A percentile compares a stretch with the other conserved stretches of the same genome.
phyloP scores from a whole-genome alignment of 768 basidiomycete genomes.

The Strobilomyces dryophilus region DNA sequence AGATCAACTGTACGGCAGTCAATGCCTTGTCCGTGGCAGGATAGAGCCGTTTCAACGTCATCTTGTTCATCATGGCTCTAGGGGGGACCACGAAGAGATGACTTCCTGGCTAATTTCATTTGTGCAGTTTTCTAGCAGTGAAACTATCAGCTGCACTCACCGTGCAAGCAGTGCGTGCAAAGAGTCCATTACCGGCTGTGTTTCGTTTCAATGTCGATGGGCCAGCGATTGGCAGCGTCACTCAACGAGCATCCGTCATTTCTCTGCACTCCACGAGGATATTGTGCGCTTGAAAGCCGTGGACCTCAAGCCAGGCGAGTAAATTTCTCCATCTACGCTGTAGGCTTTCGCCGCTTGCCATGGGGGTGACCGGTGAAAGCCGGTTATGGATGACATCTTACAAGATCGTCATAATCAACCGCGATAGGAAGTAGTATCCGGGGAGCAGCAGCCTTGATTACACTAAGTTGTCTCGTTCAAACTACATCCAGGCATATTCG shows the following conservation, averaged over 20 bases:
- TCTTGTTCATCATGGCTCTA: conserved; percentile 64
- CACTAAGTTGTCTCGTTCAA: background rate
- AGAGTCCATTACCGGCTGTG: conserved; percentile 66
- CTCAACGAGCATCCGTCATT: conserved; percentile 45
- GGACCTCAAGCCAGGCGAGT: conserved; percentile 47
- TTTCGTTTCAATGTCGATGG: conserved; percentile 2
- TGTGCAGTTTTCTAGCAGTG: background rate
- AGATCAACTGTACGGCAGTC: conserved; percentile 70
- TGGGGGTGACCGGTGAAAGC: too few relatives aligned
- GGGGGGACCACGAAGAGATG: conserved; percentile 69
- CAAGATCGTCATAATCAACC: too few relatives aligned
- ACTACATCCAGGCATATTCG: background rate
- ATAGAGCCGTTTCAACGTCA: conserved; percentile 63
- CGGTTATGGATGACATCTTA: too few relatives aligned
- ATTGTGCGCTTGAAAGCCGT: conserved; percentile 42
- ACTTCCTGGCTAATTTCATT: conserved; percentile 42
- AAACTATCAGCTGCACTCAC: conserved; percentile 30
- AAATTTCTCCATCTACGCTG: conserved; percentile 42
- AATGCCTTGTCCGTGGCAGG: conserved; percentile 35
- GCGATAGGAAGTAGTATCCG: too few relatives aligned
- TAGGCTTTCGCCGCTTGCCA: conserved; percentile 4
- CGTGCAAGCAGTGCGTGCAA: conserved; percentile 40
- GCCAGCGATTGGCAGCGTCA: conserved; percentile 3
- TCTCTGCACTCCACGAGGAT: conserved; percentile 50
- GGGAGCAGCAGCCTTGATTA: too few relatives aligned